A percentile compares a stretch with the other conserved stretches of the same genome.
Evolutionary conservation across 139 green algal species (phyloP).

Genomic region (Closterium sp.): DNA sequence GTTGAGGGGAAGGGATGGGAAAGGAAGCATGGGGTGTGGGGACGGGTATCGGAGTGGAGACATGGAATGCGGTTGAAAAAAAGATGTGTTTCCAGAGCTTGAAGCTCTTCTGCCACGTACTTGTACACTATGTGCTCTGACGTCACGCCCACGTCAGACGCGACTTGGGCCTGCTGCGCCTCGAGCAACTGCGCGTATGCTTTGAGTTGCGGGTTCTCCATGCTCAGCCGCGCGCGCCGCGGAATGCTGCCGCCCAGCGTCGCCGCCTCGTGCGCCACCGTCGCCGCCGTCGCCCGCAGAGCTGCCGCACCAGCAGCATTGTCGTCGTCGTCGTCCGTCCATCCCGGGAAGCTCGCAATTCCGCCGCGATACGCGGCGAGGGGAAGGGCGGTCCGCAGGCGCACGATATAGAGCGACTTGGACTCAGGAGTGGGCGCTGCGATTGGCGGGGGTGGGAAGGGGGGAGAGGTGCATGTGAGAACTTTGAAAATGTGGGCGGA

Average conservation of each 20-base stretch:
- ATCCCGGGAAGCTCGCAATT: not conserved
- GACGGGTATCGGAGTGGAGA: not conserved
- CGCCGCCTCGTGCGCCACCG: not conserved
- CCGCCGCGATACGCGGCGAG: not conserved
- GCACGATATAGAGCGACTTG: not conserved
- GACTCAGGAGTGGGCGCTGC: not conserved
- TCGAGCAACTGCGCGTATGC: not conserved
- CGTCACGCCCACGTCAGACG: not conserved
- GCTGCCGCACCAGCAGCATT: not conserved
- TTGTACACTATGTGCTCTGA: not conserved
- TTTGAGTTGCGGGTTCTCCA: not conserved
- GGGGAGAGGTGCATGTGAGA: not conserved
- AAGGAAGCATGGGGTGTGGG: too few species aligned
- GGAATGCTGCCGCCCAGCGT: not conserved
- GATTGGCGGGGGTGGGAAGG: not conserved
- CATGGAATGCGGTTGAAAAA: too few species aligned
- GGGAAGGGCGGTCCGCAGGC: not conserved
- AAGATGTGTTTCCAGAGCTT: too few species aligned
- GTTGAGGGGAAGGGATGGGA: not conserved
- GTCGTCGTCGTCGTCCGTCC: not conserved
- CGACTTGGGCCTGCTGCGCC: not conserved
- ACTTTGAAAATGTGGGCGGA: too few species aligned
- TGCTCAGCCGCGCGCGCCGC: not conserved
- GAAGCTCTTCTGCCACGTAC: too few species aligned
- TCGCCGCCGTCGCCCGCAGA: not conserved